Evolutionary conservation across 352 stramenopile species (phyloP).

Genomic region (Globisporangium iwayamae): DNA sequence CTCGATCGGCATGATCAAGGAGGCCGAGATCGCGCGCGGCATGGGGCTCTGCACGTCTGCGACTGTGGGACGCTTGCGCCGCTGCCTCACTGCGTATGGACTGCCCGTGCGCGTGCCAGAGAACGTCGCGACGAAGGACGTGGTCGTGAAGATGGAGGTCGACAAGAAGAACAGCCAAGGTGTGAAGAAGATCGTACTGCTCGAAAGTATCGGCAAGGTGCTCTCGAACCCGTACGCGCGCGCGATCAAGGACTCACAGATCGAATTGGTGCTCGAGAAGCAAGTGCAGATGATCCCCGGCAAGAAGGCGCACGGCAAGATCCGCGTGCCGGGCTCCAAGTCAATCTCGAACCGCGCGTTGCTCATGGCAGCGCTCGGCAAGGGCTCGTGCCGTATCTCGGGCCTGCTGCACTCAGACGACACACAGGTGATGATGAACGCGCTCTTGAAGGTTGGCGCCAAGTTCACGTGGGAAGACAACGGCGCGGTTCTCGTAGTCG

Average conservation of each 20-base stretch:
- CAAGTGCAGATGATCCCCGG: slow-evolving; percentile 62
- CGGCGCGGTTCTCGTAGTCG: slow-evolving; percentile 65
- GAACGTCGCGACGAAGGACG: slow-evolving; percentile 47
- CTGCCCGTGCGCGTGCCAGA: slow-evolving; percentile 66
- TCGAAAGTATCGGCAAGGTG: slow-evolving; percentile 70
- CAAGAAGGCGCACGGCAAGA: slow-evolving; percentile 38
- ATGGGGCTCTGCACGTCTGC: slow-evolving; percentile 71
- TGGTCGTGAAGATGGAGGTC: slow-evolving; percentile 83
- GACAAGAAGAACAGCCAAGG: slow-evolving; percentile 86
- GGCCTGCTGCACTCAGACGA: slow-evolving; percentile 97
- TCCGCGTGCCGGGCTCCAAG: slow-evolving; percentile 95
- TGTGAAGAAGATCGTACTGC: slow-evolving; percentile 80
- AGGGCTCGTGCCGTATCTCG: slow-evolving; percentile 73
- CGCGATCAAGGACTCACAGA: slow-evolving; percentile 68
- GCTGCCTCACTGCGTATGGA: slow-evolving; percentile 65
- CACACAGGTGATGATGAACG: slow-evolving; percentile 97
- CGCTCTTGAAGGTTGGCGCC: slow-evolving; percentile 89
- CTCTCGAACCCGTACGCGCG: slow-evolving; percentile 65
- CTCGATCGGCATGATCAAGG: slow-evolving; percentile 96
- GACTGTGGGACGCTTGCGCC: slow-evolving; percentile 64
- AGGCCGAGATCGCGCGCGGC: slow-evolving; percentile 89
- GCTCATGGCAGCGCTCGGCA: slow-evolving; percentile 92
- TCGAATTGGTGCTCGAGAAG: slow-evolving; percentile 74
- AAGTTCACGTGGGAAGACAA: slow-evolving; percentile 80
- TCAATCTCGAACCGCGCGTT: slow-evolving; percentile 98